Conservation (phyloP, 176 grass and related monocot genomes). For the Paspalum vaginatum region DNA sequence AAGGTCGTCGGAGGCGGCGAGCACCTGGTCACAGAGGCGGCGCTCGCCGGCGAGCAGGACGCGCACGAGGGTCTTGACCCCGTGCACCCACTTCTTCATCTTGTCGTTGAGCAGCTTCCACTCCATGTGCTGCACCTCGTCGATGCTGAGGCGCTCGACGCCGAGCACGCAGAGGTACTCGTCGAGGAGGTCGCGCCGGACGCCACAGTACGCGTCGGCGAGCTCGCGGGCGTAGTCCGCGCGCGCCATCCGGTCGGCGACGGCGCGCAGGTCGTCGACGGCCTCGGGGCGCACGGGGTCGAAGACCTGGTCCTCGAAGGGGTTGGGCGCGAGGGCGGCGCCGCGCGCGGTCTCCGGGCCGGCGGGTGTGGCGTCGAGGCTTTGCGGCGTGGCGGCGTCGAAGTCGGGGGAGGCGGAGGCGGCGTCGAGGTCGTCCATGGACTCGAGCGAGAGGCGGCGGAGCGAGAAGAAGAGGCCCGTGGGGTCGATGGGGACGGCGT, state of each 20-base stretch:
- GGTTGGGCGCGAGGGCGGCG: slow-evolving; percentile 35
- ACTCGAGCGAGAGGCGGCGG: slow-evolving; percentile 84
- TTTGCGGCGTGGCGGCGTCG: slow-evolving; percentile 58
- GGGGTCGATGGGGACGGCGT: slow-evolving; percentile 74
- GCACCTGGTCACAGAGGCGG: slow-evolving; percentile 75
- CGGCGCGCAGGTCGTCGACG: slow-evolving; percentile 61
- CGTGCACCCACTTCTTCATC: slow-evolving; percentile 97
- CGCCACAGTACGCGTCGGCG: slow-evolving; percentile 68
- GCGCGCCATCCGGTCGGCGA: slow-evolving; percentile 81
- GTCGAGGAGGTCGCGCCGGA: slow-evolving; percentile 81
- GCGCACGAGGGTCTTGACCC: slow-evolving; percentile 70
- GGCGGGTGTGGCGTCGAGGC: slow-evolving; percentile 23
- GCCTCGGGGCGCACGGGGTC: slow-evolving; percentile 87
- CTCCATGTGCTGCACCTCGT: slow-evolving; percentile 88
- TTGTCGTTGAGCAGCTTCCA: slow-evolving; percentile 88
- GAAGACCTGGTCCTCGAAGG: slow-evolving; percentile 64
- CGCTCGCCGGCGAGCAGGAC: slow-evolving; percentile 78
- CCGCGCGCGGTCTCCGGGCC: slow-evolving; percentile 56
- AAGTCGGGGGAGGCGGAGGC: slow-evolving; percentile 61
- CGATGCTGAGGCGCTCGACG: slow-evolving; percentile 91
- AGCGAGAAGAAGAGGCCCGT: slow-evolving; percentile 73
- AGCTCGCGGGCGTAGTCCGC: slow-evolving; percentile 83
- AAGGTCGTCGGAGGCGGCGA: slow-evolving; percentile 61
- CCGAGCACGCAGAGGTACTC: slow-evolving; percentile 88
- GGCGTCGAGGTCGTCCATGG: slow-evolving; percentile 73